Evolutionary conservation across 2,329 filamentous ascomycete genomes (phyloP).

Genomic region (Monilinia polystroma): DNA sequence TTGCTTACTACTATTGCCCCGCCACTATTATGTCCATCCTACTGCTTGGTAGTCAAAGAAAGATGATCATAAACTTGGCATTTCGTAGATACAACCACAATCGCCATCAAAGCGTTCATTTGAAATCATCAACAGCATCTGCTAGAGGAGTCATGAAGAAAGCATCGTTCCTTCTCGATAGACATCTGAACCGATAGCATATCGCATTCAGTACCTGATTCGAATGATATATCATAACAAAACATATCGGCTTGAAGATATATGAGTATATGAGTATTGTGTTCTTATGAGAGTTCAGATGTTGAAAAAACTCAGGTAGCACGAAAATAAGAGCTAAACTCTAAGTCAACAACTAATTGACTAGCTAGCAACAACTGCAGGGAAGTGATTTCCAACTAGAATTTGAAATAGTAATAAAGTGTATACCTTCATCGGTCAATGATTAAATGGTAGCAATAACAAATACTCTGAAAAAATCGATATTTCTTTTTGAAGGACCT

Average conservation of each 20-base stretch:
- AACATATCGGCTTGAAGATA: neutral
- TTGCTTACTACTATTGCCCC: neutral
- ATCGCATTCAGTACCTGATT: too few species aligned
- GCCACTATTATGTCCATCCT: neutral
- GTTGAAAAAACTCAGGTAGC: neutral
- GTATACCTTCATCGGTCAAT: neutral
- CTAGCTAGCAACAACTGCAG: neutral
- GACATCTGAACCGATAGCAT: too few species aligned
- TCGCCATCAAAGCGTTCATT: neutral
- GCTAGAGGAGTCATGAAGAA: neutral
- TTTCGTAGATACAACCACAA: neutral
- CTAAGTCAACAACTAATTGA: neutral
- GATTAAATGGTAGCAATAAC: neutral
- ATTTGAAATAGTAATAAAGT: neutral
- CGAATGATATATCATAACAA: too few species aligned
- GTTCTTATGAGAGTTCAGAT: neutral
- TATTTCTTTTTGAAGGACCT: too few species aligned
- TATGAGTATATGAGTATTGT: neutral
- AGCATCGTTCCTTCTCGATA: too few species aligned
- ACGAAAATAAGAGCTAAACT: neutral
- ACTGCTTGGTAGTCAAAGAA: neutral
- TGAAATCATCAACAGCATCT: neutral
- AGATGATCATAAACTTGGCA: neutral
- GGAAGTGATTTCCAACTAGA: neutral
- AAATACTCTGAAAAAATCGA: too few species aligned